These are phyloP conservation scores for Pseudotsuga menziesii DNA, from an alignment of 75 land plant species.

Conservation along the genomic window DNA sequence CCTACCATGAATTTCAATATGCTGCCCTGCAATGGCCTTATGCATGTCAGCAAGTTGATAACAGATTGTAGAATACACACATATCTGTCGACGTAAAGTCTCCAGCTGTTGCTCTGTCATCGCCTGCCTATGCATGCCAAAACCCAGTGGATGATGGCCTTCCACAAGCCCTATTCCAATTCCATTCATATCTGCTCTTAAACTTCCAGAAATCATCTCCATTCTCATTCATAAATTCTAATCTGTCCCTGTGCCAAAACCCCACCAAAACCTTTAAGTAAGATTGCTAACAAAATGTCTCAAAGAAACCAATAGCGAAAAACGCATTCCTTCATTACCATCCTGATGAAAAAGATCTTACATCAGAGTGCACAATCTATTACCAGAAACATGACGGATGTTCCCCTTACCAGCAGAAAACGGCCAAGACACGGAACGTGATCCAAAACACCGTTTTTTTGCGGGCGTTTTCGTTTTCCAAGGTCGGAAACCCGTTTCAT, in stretches of 20 bases:
- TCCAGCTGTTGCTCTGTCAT: slow-evolving; percentile 48
- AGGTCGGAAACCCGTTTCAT: too few species aligned
- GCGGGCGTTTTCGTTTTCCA: too few species aligned
- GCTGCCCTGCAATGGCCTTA: slow-evolving; percentile 16
- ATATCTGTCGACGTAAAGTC: slow-evolving; percentile 35
- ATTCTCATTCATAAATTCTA: not conserved
- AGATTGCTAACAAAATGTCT: not conserved
- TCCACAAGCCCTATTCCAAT: not conserved
- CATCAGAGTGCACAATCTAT: too few species aligned
- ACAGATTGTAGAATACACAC: slow-evolving; percentile 40
- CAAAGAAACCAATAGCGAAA: not conserved
- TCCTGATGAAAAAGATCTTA: too few species aligned
- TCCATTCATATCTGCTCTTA: not conserved
- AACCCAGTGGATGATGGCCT: not conserved
- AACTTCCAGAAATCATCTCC: not conserved
- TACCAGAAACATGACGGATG: too few species aligned
- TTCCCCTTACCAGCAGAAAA: too few species aligned
- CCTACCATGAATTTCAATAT: slow-evolving; percentile 1
- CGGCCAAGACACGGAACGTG: too few species aligned
- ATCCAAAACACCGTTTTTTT: too few species aligned
- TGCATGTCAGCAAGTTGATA: slow-evolving; percentile 45
- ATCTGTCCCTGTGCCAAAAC: not conserved
- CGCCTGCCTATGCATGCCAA: not conserved
- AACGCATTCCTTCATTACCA: too few species aligned
- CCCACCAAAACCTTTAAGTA: not conserved